Evolutionary conservation across 2,329 filamentous ascomycete species (phyloP).

Genomic region (Cercospora canescens): DNA sequence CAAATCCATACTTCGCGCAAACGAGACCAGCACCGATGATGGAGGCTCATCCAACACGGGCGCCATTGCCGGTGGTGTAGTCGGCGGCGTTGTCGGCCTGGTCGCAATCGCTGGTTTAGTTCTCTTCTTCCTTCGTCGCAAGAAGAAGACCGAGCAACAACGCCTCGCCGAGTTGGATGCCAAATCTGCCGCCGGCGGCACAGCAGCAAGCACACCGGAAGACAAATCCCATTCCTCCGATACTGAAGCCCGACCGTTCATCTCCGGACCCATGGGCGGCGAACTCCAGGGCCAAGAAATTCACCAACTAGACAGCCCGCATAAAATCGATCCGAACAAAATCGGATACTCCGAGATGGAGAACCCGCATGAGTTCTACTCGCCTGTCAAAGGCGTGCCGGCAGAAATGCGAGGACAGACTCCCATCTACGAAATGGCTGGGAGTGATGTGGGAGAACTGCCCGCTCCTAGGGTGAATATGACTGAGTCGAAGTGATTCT

Average conservation of each 20-base stretch:
- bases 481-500: background rate
- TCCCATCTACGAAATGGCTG: constrained; percentile 35
- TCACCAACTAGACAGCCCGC: constrained; percentile 35
- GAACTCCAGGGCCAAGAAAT: constrained; percentile 37
- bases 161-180: constrained; percentile 34
- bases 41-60: constrained; percentile 31
- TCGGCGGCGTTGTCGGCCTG: constrained; percentile 33
- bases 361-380: constrained; percentile 24
- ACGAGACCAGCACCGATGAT: constrained; percentile 21
- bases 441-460: constrained; percentile 30
- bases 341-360: constrained; percentile 37
- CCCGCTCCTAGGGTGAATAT: constrained; percentile 15
- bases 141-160: constrained; percentile 27
- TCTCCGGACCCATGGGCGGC: constrained; percentile 34
- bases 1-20: constrained; percentile 32
- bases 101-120: constrained; percentile 30
- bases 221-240: background rate
- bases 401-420: constrained; percentile 32
- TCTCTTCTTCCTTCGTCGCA: constrained; percentile 33
- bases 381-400: constrained; percentile 17
- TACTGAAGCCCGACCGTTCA: constrained; percentile 27
- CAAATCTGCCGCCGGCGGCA: constrained; percentile 26
- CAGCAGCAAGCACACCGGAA: constrained; percentile 7
- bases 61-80: constrained; percentile 38
- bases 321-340: constrained; percentile 35